Evolutionary conservation across 1,139 yeast genomes (phyloP).

Genomic region (Geotrichum aggregatum): DNA sequence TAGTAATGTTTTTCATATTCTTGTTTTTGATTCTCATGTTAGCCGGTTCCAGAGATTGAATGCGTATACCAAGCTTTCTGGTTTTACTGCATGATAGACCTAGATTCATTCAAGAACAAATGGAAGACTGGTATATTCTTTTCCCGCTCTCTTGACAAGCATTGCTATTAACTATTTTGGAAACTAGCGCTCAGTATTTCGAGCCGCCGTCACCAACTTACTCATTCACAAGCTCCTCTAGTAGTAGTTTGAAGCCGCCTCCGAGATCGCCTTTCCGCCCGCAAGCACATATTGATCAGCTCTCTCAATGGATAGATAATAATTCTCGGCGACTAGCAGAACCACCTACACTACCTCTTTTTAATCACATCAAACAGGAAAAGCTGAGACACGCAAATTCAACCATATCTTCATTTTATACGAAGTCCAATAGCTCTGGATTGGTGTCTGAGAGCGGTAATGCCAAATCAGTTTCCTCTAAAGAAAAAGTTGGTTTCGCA

Average conservation of each 20-base stretch:
- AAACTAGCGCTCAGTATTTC: neutral
- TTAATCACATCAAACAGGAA: neutral
- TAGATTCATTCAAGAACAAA: neutral
- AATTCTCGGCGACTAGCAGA: neutral
- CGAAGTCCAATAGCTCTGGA: neutral
- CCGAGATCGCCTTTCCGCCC: slow-evolving; percentile 5
- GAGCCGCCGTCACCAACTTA: neutral
- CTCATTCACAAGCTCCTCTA: neutral
- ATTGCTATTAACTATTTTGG: neutral
- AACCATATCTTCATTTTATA: slow-evolving; percentile 11
- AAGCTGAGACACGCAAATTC: slow-evolving; percentile 5
- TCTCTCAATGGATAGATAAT: slow-evolving; percentile 10
- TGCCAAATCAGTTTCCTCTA: too few relatives aligned
- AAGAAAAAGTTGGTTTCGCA: too few relatives aligned
- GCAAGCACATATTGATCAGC: neutral
- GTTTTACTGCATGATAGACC: neutral
- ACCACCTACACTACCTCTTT: neutral
- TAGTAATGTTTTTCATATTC: neutral
- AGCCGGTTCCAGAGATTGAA: neutral
- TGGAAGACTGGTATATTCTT: neutral
- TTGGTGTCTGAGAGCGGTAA: neutral
- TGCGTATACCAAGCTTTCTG: neutral
- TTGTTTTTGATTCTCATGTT: neutral
- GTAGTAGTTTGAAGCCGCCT: neutral
- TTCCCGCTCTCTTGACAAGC: neutral